Percentiles rank a stretch among this genome's conserved stretches.
Evolutionary conservation across 2,329 filamentous ascomycete species (phyloP).

Genomic region (Trichoderma harzianum): DNA sequence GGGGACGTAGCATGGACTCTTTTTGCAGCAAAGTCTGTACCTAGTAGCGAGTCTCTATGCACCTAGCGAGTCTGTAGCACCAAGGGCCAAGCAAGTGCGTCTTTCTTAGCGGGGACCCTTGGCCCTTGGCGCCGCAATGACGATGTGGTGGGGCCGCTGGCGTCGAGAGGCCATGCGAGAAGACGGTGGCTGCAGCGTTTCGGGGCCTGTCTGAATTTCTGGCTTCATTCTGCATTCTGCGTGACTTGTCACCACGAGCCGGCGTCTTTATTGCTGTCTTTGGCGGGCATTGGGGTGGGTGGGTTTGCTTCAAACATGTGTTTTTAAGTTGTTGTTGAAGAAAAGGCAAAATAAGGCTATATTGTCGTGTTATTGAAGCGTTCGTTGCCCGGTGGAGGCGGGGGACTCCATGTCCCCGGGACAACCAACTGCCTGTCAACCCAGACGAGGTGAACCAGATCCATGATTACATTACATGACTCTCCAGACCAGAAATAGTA

Average conservation of each 20-base stretch:
- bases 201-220: neutral
- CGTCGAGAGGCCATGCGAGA: neutral
- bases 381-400: neutral
- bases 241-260: neutral
- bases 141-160: constrained; percentile 17
- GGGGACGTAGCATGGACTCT: neutral
- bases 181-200: constrained; percentile 11
- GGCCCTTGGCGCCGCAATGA: constrained; percentile 21
- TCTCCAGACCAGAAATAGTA: neutral
- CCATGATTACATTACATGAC: neutral
- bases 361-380: neutral
- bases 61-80: neutral
- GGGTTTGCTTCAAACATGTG: no score
- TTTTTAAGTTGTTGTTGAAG: no score
- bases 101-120: constrained; percentile 19
- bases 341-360: neutral
- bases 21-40: neutral
- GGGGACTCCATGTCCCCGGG: neutral
- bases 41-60: neutral
- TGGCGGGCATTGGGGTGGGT: neutral
- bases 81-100: neutral
- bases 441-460: neutral
- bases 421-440: neutral
- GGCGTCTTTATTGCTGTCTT: neutral
- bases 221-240: neutral